phyloP scores from a whole-genome alignment of 495 filamentous ascomycete genomes.

The Trichocladium uniseriatum region DNA sequence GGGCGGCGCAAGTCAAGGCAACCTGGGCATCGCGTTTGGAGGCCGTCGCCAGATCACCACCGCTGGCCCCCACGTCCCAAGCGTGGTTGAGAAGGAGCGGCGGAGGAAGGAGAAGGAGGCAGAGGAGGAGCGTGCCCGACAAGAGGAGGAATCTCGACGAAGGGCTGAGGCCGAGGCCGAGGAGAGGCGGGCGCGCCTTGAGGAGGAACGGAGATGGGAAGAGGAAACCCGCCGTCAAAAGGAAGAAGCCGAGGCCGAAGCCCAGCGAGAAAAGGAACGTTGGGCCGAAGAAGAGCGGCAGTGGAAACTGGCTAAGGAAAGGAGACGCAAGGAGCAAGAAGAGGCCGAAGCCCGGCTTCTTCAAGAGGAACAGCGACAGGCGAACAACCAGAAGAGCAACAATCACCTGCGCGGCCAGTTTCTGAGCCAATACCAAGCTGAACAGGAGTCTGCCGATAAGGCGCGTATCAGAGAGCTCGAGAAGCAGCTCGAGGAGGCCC shows the following conservation, averaged over 20 bases:
- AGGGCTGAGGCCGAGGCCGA: conserved; percentile 57
- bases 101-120: conserved; percentile 43
- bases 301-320: conserved; percentile 77
- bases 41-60: conserved; percentile 86
- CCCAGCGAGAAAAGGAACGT: conserved; percentile 65
- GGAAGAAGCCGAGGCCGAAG: conserved; percentile 53
- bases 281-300: conserved; percentile 80
- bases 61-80: conserved; percentile 68
- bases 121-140: conserved; percentile 51
- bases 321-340: conserved; percentile 60
- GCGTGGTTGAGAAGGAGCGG: conserved; percentile 48
- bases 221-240: conserved; percentile 61
- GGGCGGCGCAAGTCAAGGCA: conserved; percentile 94
- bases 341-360: conserved; percentile 58
- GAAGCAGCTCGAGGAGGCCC: conserved; percentile 72
- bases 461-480: conserved; percentile 72
- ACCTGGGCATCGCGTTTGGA: conserved; percentile 87
- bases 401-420: conserved; percentile 70
- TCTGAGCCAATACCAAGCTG: conserved; percentile 74
- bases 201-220: conserved; percentile 73
- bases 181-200: conserved; percentile 55
- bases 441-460: conserved; percentile 33
- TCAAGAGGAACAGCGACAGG: conserved; percentile 58
- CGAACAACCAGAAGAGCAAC: conserved; percentile 50
- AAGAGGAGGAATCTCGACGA: conserved; percentile 56